Evolutionary conservation across 768 basidiomycete genomes (phyloP).

Genomic region (Russula olivacea): DNA sequence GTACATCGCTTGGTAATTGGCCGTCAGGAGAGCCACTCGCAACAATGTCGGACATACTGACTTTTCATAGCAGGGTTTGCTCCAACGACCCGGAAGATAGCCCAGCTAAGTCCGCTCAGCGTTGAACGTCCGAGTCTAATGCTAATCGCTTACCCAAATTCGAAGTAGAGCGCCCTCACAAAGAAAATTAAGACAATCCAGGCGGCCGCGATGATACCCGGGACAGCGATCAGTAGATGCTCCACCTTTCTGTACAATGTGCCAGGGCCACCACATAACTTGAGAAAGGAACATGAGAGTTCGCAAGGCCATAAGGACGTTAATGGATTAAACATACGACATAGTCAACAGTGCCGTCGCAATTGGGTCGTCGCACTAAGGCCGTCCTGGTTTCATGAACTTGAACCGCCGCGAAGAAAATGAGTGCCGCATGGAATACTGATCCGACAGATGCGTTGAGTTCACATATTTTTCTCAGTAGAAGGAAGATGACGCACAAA

Average conservation of each 20-base stretch:
- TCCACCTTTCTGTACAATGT: slow-evolving; percentile 56
- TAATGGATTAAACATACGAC: slow-evolving; percentile 35
- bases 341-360: slow-evolving; percentile 33
- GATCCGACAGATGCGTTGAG: slow-evolving; percentile 2
- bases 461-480: background rate
- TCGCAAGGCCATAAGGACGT: background rate
- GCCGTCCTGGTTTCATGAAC: slow-evolving; percentile 67
- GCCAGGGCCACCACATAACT: slow-evolving; percentile 47
- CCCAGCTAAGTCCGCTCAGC: slow-evolving; percentile 51
- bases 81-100: slow-evolving; percentile 84
- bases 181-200: slow-evolving; percentile 66
- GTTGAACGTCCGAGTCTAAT: background rate
- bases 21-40: slow-evolving; percentile 8
- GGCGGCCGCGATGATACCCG: slow-evolving; percentile 59
- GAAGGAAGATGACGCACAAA: slow-evolving; percentile 42
- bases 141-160: slow-evolving; percentile 63
- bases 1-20: slow-evolving; percentile 63
- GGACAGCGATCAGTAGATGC: slow-evolving; percentile 67
- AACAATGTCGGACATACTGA: slow-evolving; percentile 32
- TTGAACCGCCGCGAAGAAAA: slow-evolving; percentile 72
- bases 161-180: slow-evolving; percentile 63
- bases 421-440: slow-evolving; percentile 73
- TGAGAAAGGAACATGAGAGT: background rate
- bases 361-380: slow-evolving; percentile 38
- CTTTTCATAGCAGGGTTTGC: slow-evolving; percentile 83